Evolutionary conservation across 1,284 basidiomycete species (phyloP), one percentile per base, ranked within the genome.

Genomic region (Vanrija sp.): DNA sequence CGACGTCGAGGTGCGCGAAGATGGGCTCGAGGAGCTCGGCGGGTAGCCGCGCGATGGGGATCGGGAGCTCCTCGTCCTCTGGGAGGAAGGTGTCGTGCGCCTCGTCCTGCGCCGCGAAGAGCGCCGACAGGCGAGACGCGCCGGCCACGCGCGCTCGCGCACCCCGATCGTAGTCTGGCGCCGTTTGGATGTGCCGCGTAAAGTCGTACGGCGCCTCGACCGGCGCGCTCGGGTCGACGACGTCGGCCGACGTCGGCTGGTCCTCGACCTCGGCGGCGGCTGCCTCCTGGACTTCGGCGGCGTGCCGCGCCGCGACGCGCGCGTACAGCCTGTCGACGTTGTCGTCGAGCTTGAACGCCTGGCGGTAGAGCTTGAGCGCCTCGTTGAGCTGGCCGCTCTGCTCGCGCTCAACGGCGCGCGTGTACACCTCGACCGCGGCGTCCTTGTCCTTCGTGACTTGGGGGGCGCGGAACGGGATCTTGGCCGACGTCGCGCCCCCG

Each of bases 1-100:
- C 79, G 1, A 82, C 78, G 65, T 90, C 86, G 43, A 79, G 59
- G 45, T 69, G 64, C 2, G 45, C 31, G n/a, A 93, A 72, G 53
- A 92, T 80, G 38, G 80, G 72, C 37, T 89, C 75, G 31, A 94
- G 65, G 4, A 94, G 66, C 68, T 95, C 90, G 45, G 87, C 82
- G 1, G 90, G 90, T 5, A 94, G 72, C 0, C 66, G 65, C 41
- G 80, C 78, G 25, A 94, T 69, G 8, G 81, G 80, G 0, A 83
- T 71, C 3, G 80, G 80, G 51, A 81, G 77, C 41, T 76, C 77
- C 64, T 89, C 86, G 51, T 86, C 81, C 63, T 87, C 85, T 0
- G 85, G 84, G 39, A 81, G 77, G 66, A 92, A 92, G n/a, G 37
- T 37, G 24, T 37, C 43, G n/a, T 37, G 35, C 37, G 39, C 31